phyloP scores from a whole-genome alignment of 2,329 filamentous ascomycete species.

The Cryphonectria nitschkei region DNA sequence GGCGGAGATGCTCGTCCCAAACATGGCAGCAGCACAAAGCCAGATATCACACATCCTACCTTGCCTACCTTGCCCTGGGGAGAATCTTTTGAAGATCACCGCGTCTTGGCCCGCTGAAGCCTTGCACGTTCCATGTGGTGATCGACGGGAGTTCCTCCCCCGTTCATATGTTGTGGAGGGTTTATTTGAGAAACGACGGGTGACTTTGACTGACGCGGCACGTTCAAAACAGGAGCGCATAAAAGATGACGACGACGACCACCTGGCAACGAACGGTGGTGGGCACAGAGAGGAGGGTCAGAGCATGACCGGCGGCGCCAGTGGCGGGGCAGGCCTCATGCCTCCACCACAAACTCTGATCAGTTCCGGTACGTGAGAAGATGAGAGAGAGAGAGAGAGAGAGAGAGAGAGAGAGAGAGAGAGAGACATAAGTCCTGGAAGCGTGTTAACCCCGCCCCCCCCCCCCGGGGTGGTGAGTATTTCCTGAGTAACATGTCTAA shows the following conservation, averaged over 20 bases:
- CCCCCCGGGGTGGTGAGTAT: background rate
- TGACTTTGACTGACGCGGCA: conserved; percentile 2
- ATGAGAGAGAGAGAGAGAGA: background rate
- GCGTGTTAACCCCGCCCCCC: background rate
- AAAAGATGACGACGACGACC: background rate
- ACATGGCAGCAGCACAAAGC: conserved; percentile 3
- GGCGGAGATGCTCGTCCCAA: conserved; percentile 4
- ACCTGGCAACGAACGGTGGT: conserved; percentile 11
- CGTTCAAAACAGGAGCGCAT: conserved; percentile 16
- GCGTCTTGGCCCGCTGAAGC: conserved; percentile 21
- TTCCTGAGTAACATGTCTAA: conserved; percentile 14
- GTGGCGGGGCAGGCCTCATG: conserved; percentile 35
- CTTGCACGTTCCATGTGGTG: conserved; percentile 18
- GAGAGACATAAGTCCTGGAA: background rate
- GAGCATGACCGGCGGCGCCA: background rate
- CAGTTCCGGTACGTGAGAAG: conserved; percentile 49
- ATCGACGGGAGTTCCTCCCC: conserved; percentile 7
- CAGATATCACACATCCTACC: background rate
- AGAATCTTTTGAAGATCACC: conserved; percentile 22
- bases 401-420: background rate
- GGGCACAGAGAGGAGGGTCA: conserved; percentile 26
- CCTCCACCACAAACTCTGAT: conserved; percentile 51
- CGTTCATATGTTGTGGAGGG: background rate
- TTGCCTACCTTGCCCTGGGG: conserved; percentile 13
- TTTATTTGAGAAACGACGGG: background rate